phyloP scores from a whole-genome alignment of 495 filamentous ascomycete species.

The Aspergillus sclerotioniger region DNA sequence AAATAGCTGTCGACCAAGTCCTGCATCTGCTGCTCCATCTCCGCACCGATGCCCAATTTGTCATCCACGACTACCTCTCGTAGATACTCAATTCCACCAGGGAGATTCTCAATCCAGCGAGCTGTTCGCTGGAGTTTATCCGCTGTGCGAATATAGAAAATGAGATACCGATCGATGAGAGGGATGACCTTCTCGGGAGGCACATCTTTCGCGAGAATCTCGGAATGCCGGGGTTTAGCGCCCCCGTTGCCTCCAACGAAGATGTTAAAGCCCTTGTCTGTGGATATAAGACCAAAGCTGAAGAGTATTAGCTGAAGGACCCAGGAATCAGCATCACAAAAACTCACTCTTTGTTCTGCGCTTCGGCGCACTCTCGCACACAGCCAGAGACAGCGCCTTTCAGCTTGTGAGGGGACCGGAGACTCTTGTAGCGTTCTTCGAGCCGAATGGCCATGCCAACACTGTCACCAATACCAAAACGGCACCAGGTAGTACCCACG shows the following conservation, averaged over 20 bases:
- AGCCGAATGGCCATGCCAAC: slow-evolving; percentile 95
- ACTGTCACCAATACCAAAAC: slow-evolving; percentile 90
- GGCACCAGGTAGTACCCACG: slow-evolving; percentile 93
- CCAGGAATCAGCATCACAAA: background rate
- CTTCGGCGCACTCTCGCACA: slow-evolving; percentile 91
- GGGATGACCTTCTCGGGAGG: slow-evolving; percentile 81
- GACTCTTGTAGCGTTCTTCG: slow-evolving; percentile 93
- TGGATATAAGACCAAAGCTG: slow-evolving; percentile 90
- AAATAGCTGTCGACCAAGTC: slow-evolving; percentile 85
- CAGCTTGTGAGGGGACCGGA: slow-evolving; percentile 88
- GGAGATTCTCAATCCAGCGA: slow-evolving; percentile 85
- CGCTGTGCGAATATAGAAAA: slow-evolving; percentile 96
- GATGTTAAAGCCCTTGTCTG: slow-evolving; percentile 94
- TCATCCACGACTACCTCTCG: slow-evolving; percentile 83
- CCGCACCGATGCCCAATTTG: slow-evolving; percentile 81
- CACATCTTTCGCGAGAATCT: slow-evolving; percentile 89
- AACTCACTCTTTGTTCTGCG: slow-evolving; percentile 87
- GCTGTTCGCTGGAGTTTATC: slow-evolving; percentile 95
- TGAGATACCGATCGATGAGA: slow-evolving; percentile 86
- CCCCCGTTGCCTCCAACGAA: slow-evolving; percentile 94
- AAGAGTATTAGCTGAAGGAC: slow-evolving; percentile 15
- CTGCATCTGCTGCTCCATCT: slow-evolving; percentile 88
- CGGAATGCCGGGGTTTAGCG: slow-evolving; percentile 79
- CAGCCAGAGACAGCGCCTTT: slow-evolving; percentile 93
- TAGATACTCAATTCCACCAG: slow-evolving; percentile 84